Conservation (phyloP, 495 filamentous ascomycete genomes). For the Talaromyces thailandensis region DNA sequence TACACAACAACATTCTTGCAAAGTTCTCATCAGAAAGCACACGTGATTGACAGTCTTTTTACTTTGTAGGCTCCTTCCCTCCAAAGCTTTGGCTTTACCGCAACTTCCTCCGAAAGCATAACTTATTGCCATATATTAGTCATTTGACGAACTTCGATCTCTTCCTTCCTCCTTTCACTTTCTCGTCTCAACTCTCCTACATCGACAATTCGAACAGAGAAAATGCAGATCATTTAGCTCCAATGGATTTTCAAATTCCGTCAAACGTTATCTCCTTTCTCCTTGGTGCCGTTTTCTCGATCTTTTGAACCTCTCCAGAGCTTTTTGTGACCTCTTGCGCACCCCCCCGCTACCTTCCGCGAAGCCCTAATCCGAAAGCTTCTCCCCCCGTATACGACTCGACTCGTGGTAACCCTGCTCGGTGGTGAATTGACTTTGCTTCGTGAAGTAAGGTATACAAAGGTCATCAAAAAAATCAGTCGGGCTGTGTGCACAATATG, state of each 20-base stretch:
- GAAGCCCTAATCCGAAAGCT: neutral
- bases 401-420: neutral
- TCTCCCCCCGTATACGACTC: neutral
- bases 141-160: neutral
- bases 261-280: neutral
- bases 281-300: neutral
- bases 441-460: neutral
- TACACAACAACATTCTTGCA: neutral
- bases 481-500: conserved; percentile 37
- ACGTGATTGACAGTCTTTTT: neutral
- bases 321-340: neutral
- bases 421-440: neutral
- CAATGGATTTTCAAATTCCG: neutral
- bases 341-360: neutral
- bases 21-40: neutral
- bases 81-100: neutral
- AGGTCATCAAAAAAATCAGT: neutral
- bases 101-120: neutral
- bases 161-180: neutral
- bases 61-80: neutral
- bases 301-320: neutral
- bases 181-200: neutral
- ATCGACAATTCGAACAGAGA: neutral
- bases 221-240: conserved; percentile 1
- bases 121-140: too few species aligned